phyloP scores from a whole-genome alignment of 345 rosid species.

The Hevea brasiliensis region DNA sequence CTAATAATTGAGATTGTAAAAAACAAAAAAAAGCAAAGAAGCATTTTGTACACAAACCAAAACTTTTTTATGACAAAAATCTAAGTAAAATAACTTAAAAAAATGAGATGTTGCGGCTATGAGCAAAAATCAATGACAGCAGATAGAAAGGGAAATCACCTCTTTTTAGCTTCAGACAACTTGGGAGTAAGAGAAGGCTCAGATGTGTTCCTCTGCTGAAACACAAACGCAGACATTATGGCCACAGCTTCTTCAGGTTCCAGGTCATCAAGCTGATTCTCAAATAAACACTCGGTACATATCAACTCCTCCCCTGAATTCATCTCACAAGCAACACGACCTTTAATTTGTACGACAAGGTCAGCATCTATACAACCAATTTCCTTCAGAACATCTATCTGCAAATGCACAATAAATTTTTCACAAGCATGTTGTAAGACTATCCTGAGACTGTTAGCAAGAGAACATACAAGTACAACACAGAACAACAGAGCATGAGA shows the following conservation, averaged over 20 bases:
- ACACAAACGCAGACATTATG: slow-evolving; percentile 95
- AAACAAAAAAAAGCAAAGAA: background rate
- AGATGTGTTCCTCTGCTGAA: slow-evolving; percentile 90
- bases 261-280: slow-evolving; percentile 87
- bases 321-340: slow-evolving; percentile 99
- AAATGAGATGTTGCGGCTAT: slow-evolving; percentile 7
- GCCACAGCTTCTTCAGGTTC: slow-evolving; percentile 99
- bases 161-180: slow-evolving; percentile 67
- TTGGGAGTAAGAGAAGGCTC: slow-evolving; percentile 80
- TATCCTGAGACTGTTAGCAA: slow-evolving; percentile 8
- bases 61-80: background rate
- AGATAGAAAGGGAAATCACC: slow-evolving; percentile 35
- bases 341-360: slow-evolving; percentile 91
- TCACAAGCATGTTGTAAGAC: slow-evolving; percentile 6
- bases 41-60: background rate
- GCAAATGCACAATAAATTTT: slow-evolving; percentile 32
- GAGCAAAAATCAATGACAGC: background rate
- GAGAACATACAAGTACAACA: slow-evolving; percentile 14
- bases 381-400: slow-evolving; percentile 87
- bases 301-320: slow-evolving; percentile 98
- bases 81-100: background rate
- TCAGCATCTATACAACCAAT: slow-evolving; percentile 88
- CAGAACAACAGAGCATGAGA: slow-evolving; percentile 2
- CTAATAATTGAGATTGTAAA: background rate
- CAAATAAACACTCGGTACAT: slow-evolving; percentile 84